A percentile compares a stretch with the other conserved stretches of the same genome.
Evolutionary conservation across 352 stramenopile genomes (phyloP).

Genomic region (Phytophthora sansomeana): DNA sequence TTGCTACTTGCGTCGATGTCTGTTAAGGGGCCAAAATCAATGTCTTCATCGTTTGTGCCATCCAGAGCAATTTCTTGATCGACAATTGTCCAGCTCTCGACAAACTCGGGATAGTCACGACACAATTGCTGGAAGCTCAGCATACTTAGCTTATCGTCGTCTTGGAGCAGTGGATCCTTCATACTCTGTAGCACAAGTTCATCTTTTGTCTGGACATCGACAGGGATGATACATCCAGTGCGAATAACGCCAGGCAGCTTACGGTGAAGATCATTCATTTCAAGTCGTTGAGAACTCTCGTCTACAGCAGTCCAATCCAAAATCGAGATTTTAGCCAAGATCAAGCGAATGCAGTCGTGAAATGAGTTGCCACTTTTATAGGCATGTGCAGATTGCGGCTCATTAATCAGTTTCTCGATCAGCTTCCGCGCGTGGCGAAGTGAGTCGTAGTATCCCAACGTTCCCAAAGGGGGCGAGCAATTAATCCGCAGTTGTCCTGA

Average conservation of each 20-base stretch:
- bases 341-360: slow-evolving; percentile 72
- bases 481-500: slow-evolving; percentile 64
- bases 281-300: slow-evolving; percentile 48
- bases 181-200: slow-evolving; percentile 19
- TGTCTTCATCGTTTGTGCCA: slow-evolving; percentile 26
- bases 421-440: slow-evolving; percentile 48
- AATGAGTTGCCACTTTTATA: slow-evolving; percentile 61
- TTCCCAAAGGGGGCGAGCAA: slow-evolving; percentile 75
- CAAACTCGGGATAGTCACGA: slow-evolving; percentile 31
- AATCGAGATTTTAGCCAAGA: slow-evolving; percentile 80
- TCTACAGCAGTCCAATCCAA: slow-evolving; percentile 81
- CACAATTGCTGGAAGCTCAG: slow-evolving; percentile 23
- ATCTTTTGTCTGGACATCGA: slow-evolving; percentile 22
- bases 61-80: slow-evolving; percentile 27
- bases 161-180: slow-evolving; percentile 23
- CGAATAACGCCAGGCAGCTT: slow-evolving; percentile 40
- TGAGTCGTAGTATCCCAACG: slow-evolving; percentile 69
- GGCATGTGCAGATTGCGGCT: slow-evolving; percentile 26
- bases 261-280: slow-evolving; percentile 40
- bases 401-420: slow-evolving; percentile 43
- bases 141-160: slow-evolving; percentile 4
- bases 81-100: slow-evolving; percentile 25
- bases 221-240: slow-evolving; percentile 36
- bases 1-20: slow-evolving; percentile 8
- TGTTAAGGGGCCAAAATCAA: slow-evolving; percentile 37